Evolutionary conservation across 2,329 filamentous ascomycete species (phyloP), one percentile per base, ranked within the genome.

Genomic region (Paramyrothecium sp.): DNA sequence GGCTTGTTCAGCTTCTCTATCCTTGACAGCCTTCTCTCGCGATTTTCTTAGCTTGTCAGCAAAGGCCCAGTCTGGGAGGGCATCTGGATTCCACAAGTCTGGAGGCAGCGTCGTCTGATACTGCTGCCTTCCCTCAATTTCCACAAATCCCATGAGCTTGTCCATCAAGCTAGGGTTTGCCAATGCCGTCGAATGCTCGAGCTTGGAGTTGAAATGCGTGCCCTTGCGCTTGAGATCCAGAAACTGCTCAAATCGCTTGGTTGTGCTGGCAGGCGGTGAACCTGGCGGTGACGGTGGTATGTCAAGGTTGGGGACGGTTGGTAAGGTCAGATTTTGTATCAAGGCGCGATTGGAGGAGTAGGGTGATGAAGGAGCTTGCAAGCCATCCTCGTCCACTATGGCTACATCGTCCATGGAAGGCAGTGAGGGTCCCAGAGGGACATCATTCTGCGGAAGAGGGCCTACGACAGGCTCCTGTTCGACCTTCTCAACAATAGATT

Each of bases 121-220:
- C 72, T 90, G 87, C 22, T 80, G 81, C 53, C 77, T 75, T 38
- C 73, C 70, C 48, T 70, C 69, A 51, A 79, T 65, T 21, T 72
- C 76, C 10, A 88, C 87, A 74, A 91, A 93, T 22, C 78, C 80
- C 76, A 92, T 80, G 56, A 94, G 78, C 73, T 90, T 92, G 60
- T 89, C 85, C 72, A 86, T 83, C 54, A 93, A 76, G 47, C 82
- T 84, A 2, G 91, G 91, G 67, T 94, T 94, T 54, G 84, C 83
- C 58, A 93, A 76, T 8, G 89, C 85, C 1, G 83, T 74, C 0
- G 88, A 89, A 57, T 81, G 80, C 38, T 89, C 84, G 10, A 95
- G 77, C 60, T 89, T 87, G 64, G 86, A 79, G 70, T 95, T 93
- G 79, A 94, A 94, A 73, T 95, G 91, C 17, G 87, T 80, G 4